Evolutionary conservation across 2,329 filamentous ascomycete species (phyloP).

Genomic region (Penicillium sp.): DNA sequence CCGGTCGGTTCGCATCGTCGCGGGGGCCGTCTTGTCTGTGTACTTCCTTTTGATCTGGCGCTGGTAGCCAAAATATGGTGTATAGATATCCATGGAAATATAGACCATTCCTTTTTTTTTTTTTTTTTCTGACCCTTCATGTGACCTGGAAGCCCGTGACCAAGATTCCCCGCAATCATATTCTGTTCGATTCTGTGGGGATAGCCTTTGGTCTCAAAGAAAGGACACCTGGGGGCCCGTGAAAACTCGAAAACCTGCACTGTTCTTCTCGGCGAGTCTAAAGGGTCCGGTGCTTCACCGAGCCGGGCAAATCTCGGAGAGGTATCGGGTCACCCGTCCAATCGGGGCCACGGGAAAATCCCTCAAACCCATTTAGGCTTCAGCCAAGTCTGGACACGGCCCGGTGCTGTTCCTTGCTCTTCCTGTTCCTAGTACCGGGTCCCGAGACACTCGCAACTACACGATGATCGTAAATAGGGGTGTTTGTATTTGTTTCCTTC

Average conservation of each 20-base stretch:
- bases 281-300: conserved; percentile 7
- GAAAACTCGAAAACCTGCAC: not conserved
- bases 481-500: no score
- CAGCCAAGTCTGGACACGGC: conserved; percentile 8
- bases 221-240: not conserved
- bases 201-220: not conserved
- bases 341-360: conserved; percentile 18
- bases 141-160: no score
- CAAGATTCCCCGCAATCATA: not conserved
- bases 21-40: conserved; percentile 60
- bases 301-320: conserved; percentile 12
- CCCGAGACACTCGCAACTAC: not conserved
- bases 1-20: conserved; percentile 61
- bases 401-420: not conserved
- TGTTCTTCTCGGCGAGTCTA: not conserved
- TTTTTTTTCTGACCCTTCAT: no score
- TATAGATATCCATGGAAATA: conserved; percentile 9
- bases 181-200: not conserved
- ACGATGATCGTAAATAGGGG: no score
- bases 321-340: conserved; percentile 16
- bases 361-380: conserved; percentile 11
- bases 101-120: not conserved
- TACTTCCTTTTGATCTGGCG: conserved; percentile 67
- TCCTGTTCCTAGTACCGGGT: not conserved
- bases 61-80: conserved; percentile 46